A percentile compares a stretch with the other conserved stretches of the same genome.
phyloP scores from a whole-genome alignment of 164 flowering plant species.

The Kalanchoe fedtschenkoi region DNA sequence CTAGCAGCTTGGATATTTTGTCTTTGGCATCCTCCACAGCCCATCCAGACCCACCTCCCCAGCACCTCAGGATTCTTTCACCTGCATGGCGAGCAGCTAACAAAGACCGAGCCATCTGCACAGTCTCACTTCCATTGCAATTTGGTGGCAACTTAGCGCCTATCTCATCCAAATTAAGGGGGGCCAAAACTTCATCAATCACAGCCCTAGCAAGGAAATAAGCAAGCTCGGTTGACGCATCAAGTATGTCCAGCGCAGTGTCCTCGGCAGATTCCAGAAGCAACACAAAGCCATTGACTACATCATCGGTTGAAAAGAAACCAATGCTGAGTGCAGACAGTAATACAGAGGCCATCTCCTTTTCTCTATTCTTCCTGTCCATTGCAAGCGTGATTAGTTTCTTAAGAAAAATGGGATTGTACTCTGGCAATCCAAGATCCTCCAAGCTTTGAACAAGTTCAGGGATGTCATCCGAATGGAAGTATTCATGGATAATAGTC shows the following conservation, averaged over 20 bases:
- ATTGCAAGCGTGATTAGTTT: slow-evolving; percentile 87
- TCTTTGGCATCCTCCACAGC: slow-evolving; percentile 99
- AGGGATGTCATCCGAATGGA: slow-evolving; percentile 91
- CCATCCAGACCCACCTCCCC: slow-evolving; percentile 99
- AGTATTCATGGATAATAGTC: slow-evolving; percentile 82
- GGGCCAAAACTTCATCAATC: slow-evolving; percentile 88
- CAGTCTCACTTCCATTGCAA: slow-evolving; percentile 82
- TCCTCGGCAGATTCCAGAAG: slow-evolving; percentile 95
- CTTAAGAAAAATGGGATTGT: slow-evolving; percentile 74
- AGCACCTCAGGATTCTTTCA: slow-evolving; percentile 92
- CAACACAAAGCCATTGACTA: slow-evolving; percentile 78
- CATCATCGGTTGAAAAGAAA: slow-evolving; percentile 83
- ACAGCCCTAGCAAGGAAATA: slow-evolving; percentile 91
- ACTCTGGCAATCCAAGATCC: slow-evolving; percentile 67
- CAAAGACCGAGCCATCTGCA: slow-evolving; percentile 67
- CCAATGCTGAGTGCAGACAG: slow-evolving; percentile 85
- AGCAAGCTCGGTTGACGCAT: slow-evolving; percentile 90
- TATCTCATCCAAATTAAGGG: slow-evolving; percentile 81
- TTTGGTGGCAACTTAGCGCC: slow-evolving; percentile 47
- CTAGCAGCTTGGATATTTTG: slow-evolving; percentile 78
- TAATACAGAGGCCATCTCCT: slow-evolving; percentile 94
- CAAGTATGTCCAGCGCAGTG: slow-evolving; percentile 83
- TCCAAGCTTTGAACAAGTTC: slow-evolving; percentile 84
- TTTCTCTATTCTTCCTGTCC: slow-evolving; percentile 96
- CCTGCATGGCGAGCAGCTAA: slow-evolving; percentile 90